Percentiles rank a stretch among this genome's conserved stretches.
Conservation (phyloP, 1,139 yeast genomes). For the Hyphopichia pseudoburtonii region DNA sequence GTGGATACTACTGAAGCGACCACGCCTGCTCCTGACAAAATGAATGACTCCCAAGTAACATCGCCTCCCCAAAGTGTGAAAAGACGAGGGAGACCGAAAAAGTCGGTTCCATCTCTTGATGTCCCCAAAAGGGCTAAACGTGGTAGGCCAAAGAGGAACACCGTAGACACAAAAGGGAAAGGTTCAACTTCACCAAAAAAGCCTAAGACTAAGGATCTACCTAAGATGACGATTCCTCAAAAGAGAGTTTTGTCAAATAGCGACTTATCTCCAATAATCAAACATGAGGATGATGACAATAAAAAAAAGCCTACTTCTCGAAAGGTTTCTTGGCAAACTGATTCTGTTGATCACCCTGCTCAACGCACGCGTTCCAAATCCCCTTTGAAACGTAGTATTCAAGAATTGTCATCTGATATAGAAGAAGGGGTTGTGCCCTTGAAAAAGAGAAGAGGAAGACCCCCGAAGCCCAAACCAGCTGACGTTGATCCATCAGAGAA, state of each 20-base stretch:
- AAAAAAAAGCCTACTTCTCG: constrained; percentile 6
- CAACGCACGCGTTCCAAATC: constrained; percentile 43
- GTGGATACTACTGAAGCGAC: no score
- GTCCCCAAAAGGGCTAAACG: constrained; percentile 1
- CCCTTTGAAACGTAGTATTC: constrained; percentile 36
- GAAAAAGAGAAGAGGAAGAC: constrained; percentile 13
- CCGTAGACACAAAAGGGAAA: no score
- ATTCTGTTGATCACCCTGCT: constrained; percentile 31
- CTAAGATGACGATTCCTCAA: constrained; percentile 1
- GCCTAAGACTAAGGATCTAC: not conserved
- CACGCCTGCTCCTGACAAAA: no score
- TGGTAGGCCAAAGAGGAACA: constrained; percentile 2
- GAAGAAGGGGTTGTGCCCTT: constrained; percentile 17
- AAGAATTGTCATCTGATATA: constrained; percentile 26
- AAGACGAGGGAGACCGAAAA: no score
- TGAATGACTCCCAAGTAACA: no score
- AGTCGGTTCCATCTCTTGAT: not conserved
- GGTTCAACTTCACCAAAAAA: constrained; percentile 1
- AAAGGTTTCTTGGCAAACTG: constrained; percentile 1
- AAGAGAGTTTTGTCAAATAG: constrained; percentile 1
- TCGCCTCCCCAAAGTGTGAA: no score
- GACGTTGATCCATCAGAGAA: constrained; percentile 6
- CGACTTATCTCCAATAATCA: constrained; percentile 2
- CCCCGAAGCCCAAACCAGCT: constrained; percentile 5
- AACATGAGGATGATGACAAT: no score